A percentile compares a stretch with the other conserved stretches of the same genome.
Evolutionary conservation across 2,329 filamentous ascomycete genomes (phyloP).

Genomic region (Paraphaeosphaeria sporulosa): DNA sequence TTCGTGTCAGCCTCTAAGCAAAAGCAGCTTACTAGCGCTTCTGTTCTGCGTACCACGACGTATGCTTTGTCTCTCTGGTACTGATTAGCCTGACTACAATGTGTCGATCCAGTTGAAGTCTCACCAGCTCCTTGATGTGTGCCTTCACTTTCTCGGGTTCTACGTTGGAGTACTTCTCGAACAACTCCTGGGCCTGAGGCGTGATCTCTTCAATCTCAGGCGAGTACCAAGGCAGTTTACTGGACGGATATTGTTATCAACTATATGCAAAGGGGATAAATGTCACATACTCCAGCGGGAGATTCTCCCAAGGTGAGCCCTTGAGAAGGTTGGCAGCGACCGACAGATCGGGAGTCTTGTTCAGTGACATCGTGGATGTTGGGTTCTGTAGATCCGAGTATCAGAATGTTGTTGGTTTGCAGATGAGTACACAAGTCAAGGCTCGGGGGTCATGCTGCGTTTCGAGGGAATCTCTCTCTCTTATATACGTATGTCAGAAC

Average conservation of each 20-base stretch:
- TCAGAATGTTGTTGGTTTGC: neutral
- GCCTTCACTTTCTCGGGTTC: conserved; percentile 42
- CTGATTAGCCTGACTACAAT: conserved; percentile 6
- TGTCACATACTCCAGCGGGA: neutral
- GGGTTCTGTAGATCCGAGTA: neutral
- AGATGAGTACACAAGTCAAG: neutral
- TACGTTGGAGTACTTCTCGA: conserved; percentile 51
- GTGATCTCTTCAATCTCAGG: conserved; percentile 8
- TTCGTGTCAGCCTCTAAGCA: conserved; percentile 6
- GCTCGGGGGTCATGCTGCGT: neutral
- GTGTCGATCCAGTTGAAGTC: conserved; percentile 13
- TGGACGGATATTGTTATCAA: neutral
- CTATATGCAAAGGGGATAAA: neutral
- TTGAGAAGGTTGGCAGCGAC: conserved; percentile 4
- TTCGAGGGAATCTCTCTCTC: neutral
- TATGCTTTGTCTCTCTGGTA: conserved; percentile 41
- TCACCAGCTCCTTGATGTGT: conserved; percentile 47
- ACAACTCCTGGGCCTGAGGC: conserved; percentile 40
- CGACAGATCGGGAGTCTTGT: neutral
- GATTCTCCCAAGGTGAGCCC: conserved; percentile 1
- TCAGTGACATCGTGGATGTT: neutral
- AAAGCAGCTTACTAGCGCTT: neutral
- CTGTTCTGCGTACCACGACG: conserved; percentile 31
- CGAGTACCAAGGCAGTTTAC: conserved; percentile 9
- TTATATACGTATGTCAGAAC: neutral